Evolutionary conservation across 805 yeast genomes (phyloP), one percentile per base, ranked within the genome.

Genomic region (Wickerhamiella dianesei): DNA sequence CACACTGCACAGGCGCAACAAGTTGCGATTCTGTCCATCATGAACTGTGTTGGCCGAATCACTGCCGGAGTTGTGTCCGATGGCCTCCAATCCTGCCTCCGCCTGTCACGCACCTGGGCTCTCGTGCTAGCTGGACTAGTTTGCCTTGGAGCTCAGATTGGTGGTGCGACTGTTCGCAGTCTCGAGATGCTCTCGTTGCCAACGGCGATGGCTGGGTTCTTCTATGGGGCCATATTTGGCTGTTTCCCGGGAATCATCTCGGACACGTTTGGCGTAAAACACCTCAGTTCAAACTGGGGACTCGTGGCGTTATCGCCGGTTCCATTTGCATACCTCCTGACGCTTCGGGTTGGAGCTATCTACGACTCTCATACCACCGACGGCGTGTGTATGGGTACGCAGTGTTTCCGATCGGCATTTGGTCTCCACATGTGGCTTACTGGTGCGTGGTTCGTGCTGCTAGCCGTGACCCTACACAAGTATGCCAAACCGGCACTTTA

Each of bases 221-320:
- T 79, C 37, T 83, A 83, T 62, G 94, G 94, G 0, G 73, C 77
- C 51, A 70, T 79, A 19, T 80, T 80, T 64, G 82, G 88, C 44
- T 69, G 80, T 6, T 73, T 75, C 62, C 92, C 94, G 3, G 76
- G 82, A n/a, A 74, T 83, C 18, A 72, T 80, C n/a, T 74, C 85
- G 16, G 89, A 83, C 53, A 62, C 72, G 8, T 82, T 81, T 64
- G 92, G 92, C 2, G 73, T 83, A 66, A 67, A 67, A 16, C 69
- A 73, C 45, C 80, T 82, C 55, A 74, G 83, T 5, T 76, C 73
- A 53, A 80, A 80, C 56, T 82, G 87, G 84, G 94, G 94, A 0
- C 58, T 78, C 35, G 71, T 80, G 19, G 77, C 79, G 9, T 57
- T 80, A 45, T 76, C 87, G 0, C 88, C 92, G 1, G 72, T 80